These are phyloP conservation scores for Trametes gibbosa DNA, from an alignment of 768 basidiomycete species.

Conservation along the genomic window DNA sequence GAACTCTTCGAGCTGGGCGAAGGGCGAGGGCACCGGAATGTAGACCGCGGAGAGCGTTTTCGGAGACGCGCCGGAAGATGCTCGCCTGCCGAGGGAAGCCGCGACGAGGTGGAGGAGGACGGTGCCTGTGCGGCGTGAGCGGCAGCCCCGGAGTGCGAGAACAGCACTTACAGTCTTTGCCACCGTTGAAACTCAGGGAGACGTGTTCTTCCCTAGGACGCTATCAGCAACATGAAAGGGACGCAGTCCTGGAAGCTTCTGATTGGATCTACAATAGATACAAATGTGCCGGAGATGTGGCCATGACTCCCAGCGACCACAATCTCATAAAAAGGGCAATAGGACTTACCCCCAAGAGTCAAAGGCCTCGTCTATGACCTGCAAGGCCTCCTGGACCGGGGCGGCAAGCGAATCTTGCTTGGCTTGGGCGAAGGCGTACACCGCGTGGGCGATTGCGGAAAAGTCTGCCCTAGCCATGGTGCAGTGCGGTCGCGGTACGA, in stretches of 20 bases:
- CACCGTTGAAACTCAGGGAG: constrained; percentile 95
- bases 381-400: constrained; percentile 73
- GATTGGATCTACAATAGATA: too few relatives aligned
- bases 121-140: constrained; percentile 57
- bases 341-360: constrained; percentile 76
- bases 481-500: neutral
- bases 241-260: too few relatives aligned
- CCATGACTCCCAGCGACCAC: too few relatives aligned
- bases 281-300: too few relatives aligned
- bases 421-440: constrained; percentile 60
- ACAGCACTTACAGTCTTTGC: constrained; percentile 84
- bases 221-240: neutral
- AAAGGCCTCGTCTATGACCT: constrained; percentile 76
- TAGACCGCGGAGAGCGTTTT: constrained; percentile 69
- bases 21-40: constrained; percentile 89
- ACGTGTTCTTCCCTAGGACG: constrained; percentile 58
- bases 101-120: constrained; percentile 91
- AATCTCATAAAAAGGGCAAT: neutral
- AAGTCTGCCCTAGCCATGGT: constrained; percentile 42
- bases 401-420: constrained; percentile 48
- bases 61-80: constrained; percentile 34
- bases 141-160: neutral
- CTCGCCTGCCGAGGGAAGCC: constrained; percentile 57
- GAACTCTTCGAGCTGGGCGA: constrained; percentile 80
- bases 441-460: constrained; percentile 50